Evolutionary conservation across 2,329 filamentous ascomycete genomes (phyloP), one percentile per base, ranked within the genome.

Genomic region (Penicillium glabrum): DNA sequence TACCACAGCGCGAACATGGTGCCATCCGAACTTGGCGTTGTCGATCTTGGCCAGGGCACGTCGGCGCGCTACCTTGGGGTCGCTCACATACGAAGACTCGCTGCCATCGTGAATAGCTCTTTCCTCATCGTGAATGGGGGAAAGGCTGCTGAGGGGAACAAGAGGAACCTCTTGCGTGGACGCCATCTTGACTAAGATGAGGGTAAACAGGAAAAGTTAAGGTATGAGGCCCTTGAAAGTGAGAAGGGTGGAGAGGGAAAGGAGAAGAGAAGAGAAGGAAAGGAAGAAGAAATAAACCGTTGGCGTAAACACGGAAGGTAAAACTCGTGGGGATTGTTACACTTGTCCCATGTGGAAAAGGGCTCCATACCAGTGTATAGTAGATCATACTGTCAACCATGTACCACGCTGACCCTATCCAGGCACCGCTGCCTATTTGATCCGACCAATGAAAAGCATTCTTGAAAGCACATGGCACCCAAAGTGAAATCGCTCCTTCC

Each of bases 21-120:
- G 91, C 89, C 90, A 93, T 68, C 90, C 88, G 59, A 93, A 93
- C 3, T 87, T 87, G 10, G 89, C 89, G 77, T 88, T 88, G 78
- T 93, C 90, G 65, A 93, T 88, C 19, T 93, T 88, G 37, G 89
- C 89, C 51, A 95, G 87, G 43, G 90, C 90, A 31, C 91, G 85
- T 61, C 90, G 85, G 63, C 90, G 83, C 54, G 24, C 37, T 27
- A 45, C 49, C 21, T 44, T 29, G 46, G 27, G 31, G 31, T 53
- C 50, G 10, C 11, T 46, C n/a, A 47, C 0, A 26, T 44, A 27
- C 10, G 49, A 51, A 10, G 7, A 6, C 2, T 51, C 49, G 35
- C 49, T 31, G 14, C 24, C 51, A 41, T 43, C 23, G 3, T 48
- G 44, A 10, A 33, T 29, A 21, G 16, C 26, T 19, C 16, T 41